Conservation (phyloP, 1,284 basidiomycete species). For the Malassezia vespertilionis region DNA sequence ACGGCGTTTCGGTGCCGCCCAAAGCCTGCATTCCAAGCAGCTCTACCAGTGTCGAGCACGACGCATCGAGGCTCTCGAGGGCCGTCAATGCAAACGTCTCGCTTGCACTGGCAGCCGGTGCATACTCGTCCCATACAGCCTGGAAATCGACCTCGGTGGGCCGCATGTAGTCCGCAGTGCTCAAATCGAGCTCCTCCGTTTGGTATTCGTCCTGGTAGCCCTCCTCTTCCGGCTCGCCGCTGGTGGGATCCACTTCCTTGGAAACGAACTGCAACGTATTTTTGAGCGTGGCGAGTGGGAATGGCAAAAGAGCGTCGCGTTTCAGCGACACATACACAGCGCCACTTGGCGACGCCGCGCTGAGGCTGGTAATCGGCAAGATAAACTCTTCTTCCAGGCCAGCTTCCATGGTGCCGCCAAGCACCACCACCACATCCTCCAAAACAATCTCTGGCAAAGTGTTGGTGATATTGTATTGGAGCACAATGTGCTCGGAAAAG, state of each 20-base stretch:
- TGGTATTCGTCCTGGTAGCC: slow-evolving; percentile 99
- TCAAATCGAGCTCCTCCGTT: slow-evolving; percentile 86
- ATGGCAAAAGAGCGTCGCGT: slow-evolving; percentile 61
- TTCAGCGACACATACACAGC: slow-evolving; percentile 89
- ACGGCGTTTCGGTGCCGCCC: slow-evolving; percentile 52
- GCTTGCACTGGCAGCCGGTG: slow-evolving; percentile 52
- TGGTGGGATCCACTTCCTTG: slow-evolving; percentile 92
- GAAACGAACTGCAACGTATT: slow-evolving; percentile 92
- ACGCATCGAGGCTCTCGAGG: slow-evolving; percentile 78
- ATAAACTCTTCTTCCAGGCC: slow-evolving; percentile 89
- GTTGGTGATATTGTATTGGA: slow-evolving; percentile 90
- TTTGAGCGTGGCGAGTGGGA: slow-evolving; percentile 71
- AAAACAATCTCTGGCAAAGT: slow-evolving; percentile 96
- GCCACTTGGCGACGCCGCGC: slow-evolving; percentile 60
- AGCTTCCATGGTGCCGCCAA: slow-evolving; percentile 70
- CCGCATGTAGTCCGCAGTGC: slow-evolving; percentile 81
- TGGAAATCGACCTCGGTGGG: slow-evolving; percentile 83
- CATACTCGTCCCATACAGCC: slow-evolving; percentile 87
- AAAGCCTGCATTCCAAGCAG: slow-evolving; percentile 93
- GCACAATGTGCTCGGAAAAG: slow-evolving; percentile 83
- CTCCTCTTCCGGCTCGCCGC: slow-evolving; percentile 92
- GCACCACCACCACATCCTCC: slow-evolving; percentile 70
- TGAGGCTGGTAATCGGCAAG: slow-evolving; percentile 62
- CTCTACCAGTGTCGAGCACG: slow-evolving; percentile 82
- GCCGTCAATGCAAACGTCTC: slow-evolving; percentile 90